These are phyloP conservation scores for Raddia distichophylla DNA, from an alignment of 176 grass and related monocot species.

Conservation along the genomic window DNA sequence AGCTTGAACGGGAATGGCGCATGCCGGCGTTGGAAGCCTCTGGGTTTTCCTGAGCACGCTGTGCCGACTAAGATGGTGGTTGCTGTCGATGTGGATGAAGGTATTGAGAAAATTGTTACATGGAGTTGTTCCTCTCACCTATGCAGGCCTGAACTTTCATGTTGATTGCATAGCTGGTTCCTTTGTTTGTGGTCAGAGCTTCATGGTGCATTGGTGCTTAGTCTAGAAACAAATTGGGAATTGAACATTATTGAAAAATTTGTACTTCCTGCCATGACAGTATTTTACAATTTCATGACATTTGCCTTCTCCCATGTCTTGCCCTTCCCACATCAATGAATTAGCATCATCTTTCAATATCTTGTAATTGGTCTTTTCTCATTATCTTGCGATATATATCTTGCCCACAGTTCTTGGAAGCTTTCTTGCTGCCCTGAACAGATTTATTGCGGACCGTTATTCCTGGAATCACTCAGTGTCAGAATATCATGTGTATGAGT, in stretches of 20 bases:
- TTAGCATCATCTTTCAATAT: background rate
- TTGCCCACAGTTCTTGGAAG: slow-evolving; percentile 83
- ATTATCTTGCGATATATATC: background rate
- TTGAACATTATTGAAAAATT: background rate
- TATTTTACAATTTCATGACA: background rate
- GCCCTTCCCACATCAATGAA: background rate
- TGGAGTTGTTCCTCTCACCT: background rate
- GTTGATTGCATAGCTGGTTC: slow-evolving; percentile 5
- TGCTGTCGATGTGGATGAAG: slow-evolving; percentile 99
- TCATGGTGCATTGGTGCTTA: background rate
- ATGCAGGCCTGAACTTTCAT: background rate
- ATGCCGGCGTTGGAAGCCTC: slow-evolving; percentile 52
- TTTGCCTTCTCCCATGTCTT: background rate
- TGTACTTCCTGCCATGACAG: background rate
- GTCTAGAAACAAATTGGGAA: slow-evolving; percentile 11
- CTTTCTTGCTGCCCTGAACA: slow-evolving; percentile 92
- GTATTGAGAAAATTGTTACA: slow-evolving; percentile 32
- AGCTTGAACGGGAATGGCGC: slow-evolving; percentile 57
- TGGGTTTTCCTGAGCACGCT: slow-evolving; percentile 45
- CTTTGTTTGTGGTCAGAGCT: background rate
- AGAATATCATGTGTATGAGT: slow-evolving; percentile 97
- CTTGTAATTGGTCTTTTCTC: background rate
- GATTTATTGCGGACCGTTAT: slow-evolving; percentile 87
- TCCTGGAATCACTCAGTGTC: slow-evolving; percentile 86
- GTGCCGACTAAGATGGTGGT: slow-evolving; percentile 70